Conservation (phyloP, 306 rosid species). For the Comarum palustre region DNA sequence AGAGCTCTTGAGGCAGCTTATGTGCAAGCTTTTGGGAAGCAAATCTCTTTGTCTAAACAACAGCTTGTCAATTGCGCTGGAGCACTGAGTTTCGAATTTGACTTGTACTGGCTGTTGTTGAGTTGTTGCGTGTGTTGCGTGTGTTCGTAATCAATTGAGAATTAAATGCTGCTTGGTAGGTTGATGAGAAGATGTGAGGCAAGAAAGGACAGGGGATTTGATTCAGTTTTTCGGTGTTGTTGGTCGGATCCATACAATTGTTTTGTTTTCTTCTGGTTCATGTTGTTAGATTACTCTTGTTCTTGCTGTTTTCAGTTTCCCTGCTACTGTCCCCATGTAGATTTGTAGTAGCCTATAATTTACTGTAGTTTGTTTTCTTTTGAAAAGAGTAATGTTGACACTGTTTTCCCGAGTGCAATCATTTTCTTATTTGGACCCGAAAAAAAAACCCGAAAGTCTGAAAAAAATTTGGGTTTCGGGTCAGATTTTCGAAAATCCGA, state of each 20-base stretch:
- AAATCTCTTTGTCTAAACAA: no score
- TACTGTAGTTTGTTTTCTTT: slow-evolving; percentile 13
- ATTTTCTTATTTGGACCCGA: no score
- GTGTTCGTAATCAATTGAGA: slow-evolving; percentile 14
- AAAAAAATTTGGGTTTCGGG: no score
- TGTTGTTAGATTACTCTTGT: background rate
- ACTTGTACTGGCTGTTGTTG: slow-evolving; percentile 11
- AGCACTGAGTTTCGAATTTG: slow-evolving; percentile 28
- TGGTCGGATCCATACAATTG: background rate
- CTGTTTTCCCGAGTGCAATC: no score
- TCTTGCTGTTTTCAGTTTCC: background rate
- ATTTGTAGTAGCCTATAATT: background rate
- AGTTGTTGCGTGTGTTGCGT: no score
- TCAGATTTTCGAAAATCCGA: no score
- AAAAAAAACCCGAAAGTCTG: no score
- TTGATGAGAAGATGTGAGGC: slow-evolving; percentile 13
- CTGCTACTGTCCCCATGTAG: background rate
- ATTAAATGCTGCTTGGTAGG: slow-evolving; percentile 18
- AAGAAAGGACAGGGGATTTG: background rate
- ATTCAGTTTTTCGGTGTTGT: slow-evolving; percentile 9
- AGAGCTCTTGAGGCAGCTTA: no score
- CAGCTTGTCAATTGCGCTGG: no score
- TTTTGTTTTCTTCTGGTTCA: background rate
- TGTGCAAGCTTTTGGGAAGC: no score
- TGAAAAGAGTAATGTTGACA: no score